phyloP scores from a whole-genome alignment of 257 asterid genomes.

The Nicotiana knightiana region DNA sequence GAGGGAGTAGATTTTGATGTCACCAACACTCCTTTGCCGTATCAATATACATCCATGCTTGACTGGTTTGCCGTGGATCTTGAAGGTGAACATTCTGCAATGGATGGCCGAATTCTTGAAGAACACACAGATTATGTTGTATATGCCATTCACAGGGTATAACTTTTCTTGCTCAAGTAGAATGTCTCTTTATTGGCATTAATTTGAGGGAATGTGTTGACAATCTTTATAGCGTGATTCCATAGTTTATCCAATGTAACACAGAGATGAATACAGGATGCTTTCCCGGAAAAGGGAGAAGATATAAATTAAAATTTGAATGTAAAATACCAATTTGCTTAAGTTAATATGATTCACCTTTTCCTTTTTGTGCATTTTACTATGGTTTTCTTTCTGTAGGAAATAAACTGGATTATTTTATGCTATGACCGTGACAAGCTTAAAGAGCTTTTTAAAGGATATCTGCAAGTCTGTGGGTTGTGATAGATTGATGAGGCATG shows the following conservation, averaged over 20 bases:
- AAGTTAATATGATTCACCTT: neutral
- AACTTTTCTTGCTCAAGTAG: conserved; percentile 34
- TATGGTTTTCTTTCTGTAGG: neutral
- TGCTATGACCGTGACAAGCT: neutral
- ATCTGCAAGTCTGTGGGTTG: neutral
- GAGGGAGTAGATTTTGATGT: conserved; percentile 44
- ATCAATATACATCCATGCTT: conserved; percentile 65
- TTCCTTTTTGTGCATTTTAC: neutral
- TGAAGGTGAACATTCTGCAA: conserved; percentile 99
- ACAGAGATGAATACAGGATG: neutral
- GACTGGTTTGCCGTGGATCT: conserved; percentile 99
- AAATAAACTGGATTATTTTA: conserved; percentile 1
- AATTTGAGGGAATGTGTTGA: conserved; percentile 15
- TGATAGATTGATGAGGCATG: neutral
- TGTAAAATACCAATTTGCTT: neutral
- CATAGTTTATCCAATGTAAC: neutral
- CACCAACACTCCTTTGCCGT: conserved; percentile 49
- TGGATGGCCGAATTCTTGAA: conserved; percentile 98
- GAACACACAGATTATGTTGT: conserved; percentile 95
- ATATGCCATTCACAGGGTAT: conserved; percentile 96
- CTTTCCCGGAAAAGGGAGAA: neutral
- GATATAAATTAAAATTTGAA: neutral
- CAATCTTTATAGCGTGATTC: neutral
- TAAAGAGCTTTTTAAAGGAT: neutral
- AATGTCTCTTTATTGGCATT: conserved; percentile 15